Conservation (phyloP, 1,284 basidiomycete species). For the Uromyces viciae-fabae region DNA sequence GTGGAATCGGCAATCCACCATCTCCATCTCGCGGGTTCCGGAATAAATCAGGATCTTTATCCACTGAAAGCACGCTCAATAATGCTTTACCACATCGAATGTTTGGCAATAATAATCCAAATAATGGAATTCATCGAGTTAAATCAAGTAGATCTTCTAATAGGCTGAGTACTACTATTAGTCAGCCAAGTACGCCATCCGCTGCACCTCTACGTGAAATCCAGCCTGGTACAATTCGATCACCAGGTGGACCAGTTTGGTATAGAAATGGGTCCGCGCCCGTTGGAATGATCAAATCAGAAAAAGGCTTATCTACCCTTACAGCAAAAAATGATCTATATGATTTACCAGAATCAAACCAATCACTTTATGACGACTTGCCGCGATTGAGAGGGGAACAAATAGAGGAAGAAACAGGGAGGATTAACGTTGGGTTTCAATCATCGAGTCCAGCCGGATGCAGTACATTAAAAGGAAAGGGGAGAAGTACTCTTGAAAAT, state of each 20-base stretch:
- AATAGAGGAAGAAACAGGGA: neutral
- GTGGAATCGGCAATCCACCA: neutral
- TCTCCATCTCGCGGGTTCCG: conserved; percentile 34
- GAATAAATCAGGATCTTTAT: conserved; percentile 3
- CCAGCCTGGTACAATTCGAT: conserved; percentile 13
- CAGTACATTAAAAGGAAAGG: conserved; percentile 38
- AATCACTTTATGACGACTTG: conserved; percentile 31
- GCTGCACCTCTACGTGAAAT: conserved; percentile 15
- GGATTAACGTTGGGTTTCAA: neutral
- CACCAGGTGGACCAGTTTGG: conserved; percentile 42
- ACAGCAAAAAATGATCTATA: neutral
- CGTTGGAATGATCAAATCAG: neutral
- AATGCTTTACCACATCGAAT: conserved; percentile 16
- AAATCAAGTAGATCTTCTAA: conserved; percentile 4
- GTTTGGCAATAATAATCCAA: conserved; percentile 20
- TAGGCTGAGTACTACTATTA: neutral
- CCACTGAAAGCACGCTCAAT: neutral
- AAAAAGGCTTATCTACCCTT: neutral
- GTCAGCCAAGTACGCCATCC: conserved; percentile 1
- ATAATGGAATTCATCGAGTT: conserved; percentile 1
- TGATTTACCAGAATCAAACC: conserved; percentile 36
- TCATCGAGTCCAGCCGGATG: conserved; percentile 31
- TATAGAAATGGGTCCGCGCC: conserved; percentile 5
- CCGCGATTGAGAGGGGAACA: neutral
- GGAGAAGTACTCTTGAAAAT: neutral